Evolutionary conservation across 148 eudicot species (phyloP), one percentile per base, ranked within the genome.

Genomic region (Vaccinium corymbosum): DNA sequence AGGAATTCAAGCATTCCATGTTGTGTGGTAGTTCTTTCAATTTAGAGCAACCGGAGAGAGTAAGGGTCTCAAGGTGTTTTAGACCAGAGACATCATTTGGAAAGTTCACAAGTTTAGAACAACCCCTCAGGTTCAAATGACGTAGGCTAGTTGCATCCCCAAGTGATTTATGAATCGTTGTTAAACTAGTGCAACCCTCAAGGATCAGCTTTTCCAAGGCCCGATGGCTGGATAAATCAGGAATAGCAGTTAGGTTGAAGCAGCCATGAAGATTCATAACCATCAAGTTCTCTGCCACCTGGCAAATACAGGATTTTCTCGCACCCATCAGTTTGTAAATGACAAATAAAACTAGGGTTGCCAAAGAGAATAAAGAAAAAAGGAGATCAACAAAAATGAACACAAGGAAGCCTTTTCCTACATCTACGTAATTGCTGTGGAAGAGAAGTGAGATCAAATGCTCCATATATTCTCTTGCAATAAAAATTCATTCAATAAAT

Each of bases 41-140:
- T 84, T 88, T 86, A 17, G 80, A 81, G 89, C 94, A 93, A n/a
- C 82, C 84, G 9, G 94, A 89, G 80, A 93, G 89, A 77, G 83
- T 85, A 52, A 93, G 78, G n/a, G 82, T 90, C 84, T 83, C 88
- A 7, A 93, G 90, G 78, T 81, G 19, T 86, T 82, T 90, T 78
- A 92, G 85, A 81, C 96, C 96, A 52, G 92, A 86, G 19, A 93
- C 87, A 76, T 90, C 91, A 9, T 83, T 80, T 49, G 96, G 94
- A 71, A 93, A 87, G 29, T 83, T 81, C 48, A 86, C 84, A 62
- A 93, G 86, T 81, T 83, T 88, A 72, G 78, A 19, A 78, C 96
- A 93, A 9, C 20, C 80, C 74, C 53, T 80, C 83, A 93, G 82
- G 85, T 93, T 90, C 70, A 93, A 82, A 86, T 85, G 83, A 70